Conservation (phyloP, 1,284 basidiomycete genomes). For the Lentinula novae-zelandiae region DNA sequence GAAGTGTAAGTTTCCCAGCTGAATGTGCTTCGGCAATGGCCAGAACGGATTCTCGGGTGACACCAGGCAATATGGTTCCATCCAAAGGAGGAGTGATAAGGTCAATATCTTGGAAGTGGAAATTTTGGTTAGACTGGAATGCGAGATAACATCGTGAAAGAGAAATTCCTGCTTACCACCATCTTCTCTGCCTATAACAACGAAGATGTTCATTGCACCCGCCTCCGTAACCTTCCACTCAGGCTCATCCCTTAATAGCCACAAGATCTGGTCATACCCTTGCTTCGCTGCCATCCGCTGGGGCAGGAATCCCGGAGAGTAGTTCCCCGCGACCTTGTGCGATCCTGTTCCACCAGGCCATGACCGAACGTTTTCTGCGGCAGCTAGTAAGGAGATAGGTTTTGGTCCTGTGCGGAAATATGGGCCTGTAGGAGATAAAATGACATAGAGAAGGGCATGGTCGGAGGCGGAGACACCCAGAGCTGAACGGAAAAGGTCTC, state of each 20-base stretch:
- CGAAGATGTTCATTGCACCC: conserved; percentile 73
- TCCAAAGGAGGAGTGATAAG: conserved; percentile 45
- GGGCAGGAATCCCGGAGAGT: conserved; percentile 64
- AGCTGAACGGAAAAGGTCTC: conserved; percentile 27
- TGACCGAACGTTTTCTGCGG: conserved; percentile 61
- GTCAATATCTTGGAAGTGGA: conserved; percentile 33
- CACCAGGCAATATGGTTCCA: conserved; percentile 68
- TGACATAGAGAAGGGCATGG: conserved; percentile 69
- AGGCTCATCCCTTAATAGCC: conserved; percentile 34
- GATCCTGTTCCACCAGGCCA: conserved; percentile 82
- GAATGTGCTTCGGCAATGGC: conserved; percentile 51
- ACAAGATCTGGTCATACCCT: conserved; percentile 62
- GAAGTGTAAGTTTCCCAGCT: conserved; percentile 29
- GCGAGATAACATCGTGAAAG: background rate
- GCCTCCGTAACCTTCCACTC: conserved; percentile 40
- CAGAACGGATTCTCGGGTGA: conserved; percentile 70
- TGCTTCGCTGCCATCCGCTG: conserved; percentile 56
- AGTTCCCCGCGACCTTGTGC: conserved; percentile 69
- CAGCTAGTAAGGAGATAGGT: conserved; percentile 70
- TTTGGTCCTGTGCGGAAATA: conserved; percentile 67
- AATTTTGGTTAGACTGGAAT: background rate
- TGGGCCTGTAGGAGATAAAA: conserved; percentile 59
- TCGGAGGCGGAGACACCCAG: conserved; percentile 71
- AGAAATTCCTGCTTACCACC: conserved; percentile 27
- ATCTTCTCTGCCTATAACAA: conserved; percentile 38